These are phyloP conservation scores for Arthrobotrys musiformis DNA, from an alignment of 2,329 filamentous ascomycete genomes.

Conservation along the genomic window DNA sequence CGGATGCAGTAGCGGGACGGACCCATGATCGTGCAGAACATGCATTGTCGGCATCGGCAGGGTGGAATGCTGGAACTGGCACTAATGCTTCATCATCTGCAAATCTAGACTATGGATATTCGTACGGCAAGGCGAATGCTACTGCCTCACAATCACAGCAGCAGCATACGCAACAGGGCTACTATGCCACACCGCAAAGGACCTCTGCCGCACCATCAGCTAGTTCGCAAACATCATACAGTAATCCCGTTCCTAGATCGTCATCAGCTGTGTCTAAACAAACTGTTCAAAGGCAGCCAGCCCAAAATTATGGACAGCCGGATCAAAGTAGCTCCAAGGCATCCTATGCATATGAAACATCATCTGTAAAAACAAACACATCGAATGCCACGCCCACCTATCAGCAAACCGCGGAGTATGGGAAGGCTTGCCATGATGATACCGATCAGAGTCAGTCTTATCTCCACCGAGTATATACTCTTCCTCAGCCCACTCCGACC, in stretches of 20 bases:
- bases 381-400: background rate
- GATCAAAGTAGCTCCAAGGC: slow-evolving; percentile 6
- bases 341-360: slow-evolving; percentile 15
- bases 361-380: slow-evolving; percentile 1
- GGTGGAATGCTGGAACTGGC: slow-evolving; percentile 14
- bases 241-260: slow-evolving; percentile 4
- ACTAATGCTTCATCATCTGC: background rate
- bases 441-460: slow-evolving; percentile 31
- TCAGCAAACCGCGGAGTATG: slow-evolving; percentile 14
- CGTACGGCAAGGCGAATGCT: slow-evolving; percentile 4
- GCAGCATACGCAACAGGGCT: slow-evolving; percentile 7
- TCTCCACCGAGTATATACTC: slow-evolving; percentile 27
- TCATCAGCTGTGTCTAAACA: background rate
- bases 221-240: background rate
- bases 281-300: background rate
- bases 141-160: background rate
- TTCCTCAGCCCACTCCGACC: slow-evolving; percentile 24
- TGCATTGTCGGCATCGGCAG: slow-evolving; percentile 12
- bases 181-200: slow-evolving; percentile 15
- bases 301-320: background rate
- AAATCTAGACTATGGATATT: slow-evolving; percentile 3
- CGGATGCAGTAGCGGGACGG: background rate
- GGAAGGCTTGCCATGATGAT: slow-evolving; percentile 35
- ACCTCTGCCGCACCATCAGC: background rate
- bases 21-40: slow-evolving; percentile 24